Conservation (phyloP, 1,139 yeast genomes). For the Blastobotrys illinoisensis region DNA sequence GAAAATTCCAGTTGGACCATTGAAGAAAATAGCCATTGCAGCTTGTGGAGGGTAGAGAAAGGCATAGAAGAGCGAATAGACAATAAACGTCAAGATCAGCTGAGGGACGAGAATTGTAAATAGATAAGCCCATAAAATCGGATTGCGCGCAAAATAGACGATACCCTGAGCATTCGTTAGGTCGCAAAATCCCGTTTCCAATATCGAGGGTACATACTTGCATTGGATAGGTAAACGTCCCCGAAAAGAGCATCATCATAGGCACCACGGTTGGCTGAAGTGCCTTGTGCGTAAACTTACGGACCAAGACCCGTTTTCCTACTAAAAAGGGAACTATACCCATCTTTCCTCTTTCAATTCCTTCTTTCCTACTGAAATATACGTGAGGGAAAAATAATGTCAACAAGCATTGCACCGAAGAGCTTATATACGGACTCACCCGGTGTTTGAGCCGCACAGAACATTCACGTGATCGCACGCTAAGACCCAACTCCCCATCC, state of each 20-base stretch:
- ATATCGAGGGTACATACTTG: not conserved
- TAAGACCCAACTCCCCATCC: not conserved
- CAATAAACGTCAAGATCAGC: slow-evolving; percentile 39
- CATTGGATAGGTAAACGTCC: not conserved
- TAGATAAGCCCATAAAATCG: slow-evolving; percentile 50
- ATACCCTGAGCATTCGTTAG: slow-evolving; percentile 38
- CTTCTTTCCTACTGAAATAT: not conserved
- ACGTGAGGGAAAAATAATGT: not conserved
- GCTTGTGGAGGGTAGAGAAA: slow-evolving; percentile 47
- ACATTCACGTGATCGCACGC: not conserved
- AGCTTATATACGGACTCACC: not conserved
- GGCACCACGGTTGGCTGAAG: not conserved
- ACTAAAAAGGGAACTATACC: not conserved
- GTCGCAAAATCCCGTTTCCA: slow-evolving; percentile 22
- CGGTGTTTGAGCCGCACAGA: not conserved
- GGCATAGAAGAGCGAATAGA: slow-evolving; percentile 40
- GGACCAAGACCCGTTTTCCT: not conserved
- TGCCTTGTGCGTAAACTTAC: not conserved
- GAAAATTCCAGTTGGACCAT: slow-evolving; percentile 51
- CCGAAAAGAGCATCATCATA: not conserved
- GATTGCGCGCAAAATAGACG: slow-evolving; percentile 41
- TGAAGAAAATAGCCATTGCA: slow-evolving; percentile 41
- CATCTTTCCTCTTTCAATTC: not conserved
- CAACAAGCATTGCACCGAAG: not conserved
- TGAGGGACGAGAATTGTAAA: slow-evolving; percentile 48